These are phyloP conservation scores for Cinnamomum micranthum DNA, from an alignment of 164 flowering plant species.

Conservation along the genomic window DNA sequence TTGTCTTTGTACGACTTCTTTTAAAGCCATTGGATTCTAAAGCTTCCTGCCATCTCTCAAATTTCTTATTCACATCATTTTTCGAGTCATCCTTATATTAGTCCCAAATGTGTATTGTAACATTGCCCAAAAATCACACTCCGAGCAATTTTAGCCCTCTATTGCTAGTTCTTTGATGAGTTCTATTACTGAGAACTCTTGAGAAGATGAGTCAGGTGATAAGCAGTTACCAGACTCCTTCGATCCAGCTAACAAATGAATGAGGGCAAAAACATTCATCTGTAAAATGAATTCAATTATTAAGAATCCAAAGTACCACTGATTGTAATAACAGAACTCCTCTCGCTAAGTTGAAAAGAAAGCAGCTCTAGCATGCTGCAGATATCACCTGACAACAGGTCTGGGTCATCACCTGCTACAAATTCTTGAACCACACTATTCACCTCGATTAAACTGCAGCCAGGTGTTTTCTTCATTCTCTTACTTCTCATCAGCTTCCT, in stretches of 20 bases:
- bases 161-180: conserved; percentile 46
- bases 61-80: too few species aligned
- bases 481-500: conserved; percentile 23
- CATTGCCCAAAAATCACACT: too few species aligned
- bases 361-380: conserved; percentile 17
- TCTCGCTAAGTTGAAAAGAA: conserved; percentile 1
- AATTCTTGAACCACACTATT: conserved; percentile 28
- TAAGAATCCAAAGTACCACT: background rate
- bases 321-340: background rate
- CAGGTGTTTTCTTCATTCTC: conserved; percentile 29
- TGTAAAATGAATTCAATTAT: background rate
- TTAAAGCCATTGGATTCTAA: too few species aligned
- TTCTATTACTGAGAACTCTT: conserved; percentile 45
- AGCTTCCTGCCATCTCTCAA: too few species aligned
- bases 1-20: too few species aligned
- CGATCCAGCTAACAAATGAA: background rate
- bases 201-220: conserved; percentile 13
- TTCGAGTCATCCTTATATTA: too few species aligned
- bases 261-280: background rate
- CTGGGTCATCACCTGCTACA: conserved; percentile 23
- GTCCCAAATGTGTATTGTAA: too few species aligned
- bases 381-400: conserved; percentile 17
- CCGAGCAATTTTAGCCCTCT: too few species aligned
- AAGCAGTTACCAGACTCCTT: background rate
- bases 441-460: conserved; percentile 32